phyloP scores from a whole-genome alignment of 495 filamentous ascomycete genomes.

The Articulospora tetracladia region DNA sequence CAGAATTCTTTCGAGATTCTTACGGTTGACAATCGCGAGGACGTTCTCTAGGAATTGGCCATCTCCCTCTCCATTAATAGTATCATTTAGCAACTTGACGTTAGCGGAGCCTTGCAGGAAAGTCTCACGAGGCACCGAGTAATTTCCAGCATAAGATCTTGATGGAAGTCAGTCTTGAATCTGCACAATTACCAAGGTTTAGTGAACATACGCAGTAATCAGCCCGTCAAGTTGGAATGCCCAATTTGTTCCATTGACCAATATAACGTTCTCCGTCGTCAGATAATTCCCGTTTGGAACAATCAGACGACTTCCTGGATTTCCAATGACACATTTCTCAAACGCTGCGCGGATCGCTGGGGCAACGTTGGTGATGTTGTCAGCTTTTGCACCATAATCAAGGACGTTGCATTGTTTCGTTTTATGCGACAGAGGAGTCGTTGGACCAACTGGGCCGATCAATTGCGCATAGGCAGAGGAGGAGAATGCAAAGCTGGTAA shows the following conservation, averaged over 20 bases:
- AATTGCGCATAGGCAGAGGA: not conserved
- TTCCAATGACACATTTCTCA: slow-evolving; percentile 14
- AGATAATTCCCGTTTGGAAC: slow-evolving; percentile 31
- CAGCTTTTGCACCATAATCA: slow-evolving; percentile 42
- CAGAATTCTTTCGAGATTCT: not conserved
- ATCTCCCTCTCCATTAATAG: slow-evolving; percentile 35
- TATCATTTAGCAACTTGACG: slow-evolving; percentile 34
- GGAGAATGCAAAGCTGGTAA: not conserved
- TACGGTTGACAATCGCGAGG: not conserved
- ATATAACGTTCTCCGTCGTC: slow-evolving; percentile 26
- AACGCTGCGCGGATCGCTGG: slow-evolving; percentile 38
- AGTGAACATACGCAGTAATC: slow-evolving; percentile 17
- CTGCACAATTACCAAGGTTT: slow-evolving; percentile 25
- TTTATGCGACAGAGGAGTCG: slow-evolving; percentile 28
- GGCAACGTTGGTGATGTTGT: slow-evolving; percentile 40
- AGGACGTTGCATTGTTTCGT: slow-evolving; percentile 37
- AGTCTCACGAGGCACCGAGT: slow-evolving; percentile 32
- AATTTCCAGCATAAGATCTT: slow-evolving; percentile 27
- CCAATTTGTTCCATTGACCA: slow-evolving; percentile 34
- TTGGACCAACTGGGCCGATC: slow-evolving; percentile 30
- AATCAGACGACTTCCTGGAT: slow-evolving; percentile 25
- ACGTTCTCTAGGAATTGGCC: slow-evolving; percentile 40
- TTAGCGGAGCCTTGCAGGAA: slow-evolving; percentile 29
- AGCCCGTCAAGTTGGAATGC: slow-evolving; percentile 43
- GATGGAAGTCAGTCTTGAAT: not conserved